Conservation (phyloP, 441 rosid species). For the Eruca vesicaria region DNA sequence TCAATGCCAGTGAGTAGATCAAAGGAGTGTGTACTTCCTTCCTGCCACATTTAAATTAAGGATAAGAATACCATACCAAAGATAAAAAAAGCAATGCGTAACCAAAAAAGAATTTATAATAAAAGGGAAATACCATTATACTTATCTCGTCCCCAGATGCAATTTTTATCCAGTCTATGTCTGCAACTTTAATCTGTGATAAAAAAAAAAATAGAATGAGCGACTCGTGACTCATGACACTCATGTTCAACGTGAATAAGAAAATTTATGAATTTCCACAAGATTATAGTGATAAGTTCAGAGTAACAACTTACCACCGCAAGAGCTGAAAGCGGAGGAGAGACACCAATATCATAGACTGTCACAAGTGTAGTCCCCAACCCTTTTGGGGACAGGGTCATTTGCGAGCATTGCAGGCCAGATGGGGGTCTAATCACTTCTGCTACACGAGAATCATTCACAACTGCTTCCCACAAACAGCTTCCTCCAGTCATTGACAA, state of each 20-base stretch:
- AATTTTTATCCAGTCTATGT: slow-evolving; percentile 93
- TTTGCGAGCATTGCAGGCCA: slow-evolving; percentile 75
- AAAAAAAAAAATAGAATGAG: slow-evolving; percentile 26
- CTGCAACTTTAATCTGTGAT: slow-evolving; percentile 87
- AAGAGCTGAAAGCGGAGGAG: slow-evolving; percentile 73
- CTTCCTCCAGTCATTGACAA: slow-evolving; percentile 93
- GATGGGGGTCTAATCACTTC: slow-evolving; percentile 72
- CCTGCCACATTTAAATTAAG: slow-evolving; percentile 51
- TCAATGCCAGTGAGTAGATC: slow-evolving; percentile 69
- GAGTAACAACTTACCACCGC: slow-evolving; percentile 57
- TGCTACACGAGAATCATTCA: slow-evolving; percentile 80
- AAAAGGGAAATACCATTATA: slow-evolving; percentile 60
- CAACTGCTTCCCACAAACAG: slow-evolving; percentile 81
- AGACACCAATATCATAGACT: slow-evolving; percentile 80
- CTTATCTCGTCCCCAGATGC: slow-evolving; percentile 73
- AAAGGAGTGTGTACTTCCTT: slow-evolving; percentile 61
- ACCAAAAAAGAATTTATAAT: neutral
- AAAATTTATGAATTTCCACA: slow-evolving; percentile 12
- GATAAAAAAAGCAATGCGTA: slow-evolving; percentile 13
- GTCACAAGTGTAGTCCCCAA: slow-evolving; percentile 80
- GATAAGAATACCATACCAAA: slow-evolving; percentile 12
- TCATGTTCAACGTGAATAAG: slow-evolving; percentile 4
- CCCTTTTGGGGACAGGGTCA: slow-evolving; percentile 78
- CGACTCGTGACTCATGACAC: slow-evolving; percentile 11
- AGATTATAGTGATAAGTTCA: neutral